Percentiles rank a stretch among this genome's conserved stretches.
These are phyloP conservation scores for Mucor piriformis DNA, from an alignment of 371 early-diverging fungal species.

Conservation along the genomic window DNA sequence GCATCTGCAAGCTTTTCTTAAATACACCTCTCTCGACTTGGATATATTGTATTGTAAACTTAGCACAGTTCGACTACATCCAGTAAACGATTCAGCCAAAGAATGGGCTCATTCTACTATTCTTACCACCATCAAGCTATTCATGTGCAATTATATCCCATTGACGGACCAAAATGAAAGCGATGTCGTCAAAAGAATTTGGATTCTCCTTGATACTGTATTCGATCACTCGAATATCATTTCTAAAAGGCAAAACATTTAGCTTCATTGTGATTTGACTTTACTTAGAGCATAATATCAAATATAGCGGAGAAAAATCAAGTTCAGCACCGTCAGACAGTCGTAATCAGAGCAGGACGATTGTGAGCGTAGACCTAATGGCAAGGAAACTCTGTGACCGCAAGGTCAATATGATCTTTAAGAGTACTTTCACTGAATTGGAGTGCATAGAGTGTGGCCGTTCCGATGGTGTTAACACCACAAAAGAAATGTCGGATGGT, in stretches of 20 bases:
- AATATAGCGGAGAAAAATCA: constrained; percentile 5
- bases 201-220: neutral
- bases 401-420: constrained; percentile 6
- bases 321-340: neutral
- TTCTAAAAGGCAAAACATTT: constrained; percentile 1
- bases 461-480: neutral
- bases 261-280: neutral
- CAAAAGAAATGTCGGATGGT: constrained; percentile 8
- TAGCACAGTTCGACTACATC: constrained; percentile 4
- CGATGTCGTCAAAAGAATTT: neutral
- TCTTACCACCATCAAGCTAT: constrained; percentile 3
- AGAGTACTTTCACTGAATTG: constrained; percentile 1
- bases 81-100: neutral
- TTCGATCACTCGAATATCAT: constrained; percentile 4
- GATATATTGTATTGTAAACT: neutral
- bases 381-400: constrained; percentile 3
- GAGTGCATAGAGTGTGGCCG: constrained; percentile 9
- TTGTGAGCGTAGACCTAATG: neutral
- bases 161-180: constrained; percentile 6
- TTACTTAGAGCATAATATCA: neutral
- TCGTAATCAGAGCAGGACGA: neutral
- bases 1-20: neutral
- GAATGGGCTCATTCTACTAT: constrained; percentile 10
- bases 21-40: neutral
- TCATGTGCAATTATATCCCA: constrained; percentile 10